Conservation (phyloP, 1,139 yeast genomes). For the Pneumocystis canis region DNA sequence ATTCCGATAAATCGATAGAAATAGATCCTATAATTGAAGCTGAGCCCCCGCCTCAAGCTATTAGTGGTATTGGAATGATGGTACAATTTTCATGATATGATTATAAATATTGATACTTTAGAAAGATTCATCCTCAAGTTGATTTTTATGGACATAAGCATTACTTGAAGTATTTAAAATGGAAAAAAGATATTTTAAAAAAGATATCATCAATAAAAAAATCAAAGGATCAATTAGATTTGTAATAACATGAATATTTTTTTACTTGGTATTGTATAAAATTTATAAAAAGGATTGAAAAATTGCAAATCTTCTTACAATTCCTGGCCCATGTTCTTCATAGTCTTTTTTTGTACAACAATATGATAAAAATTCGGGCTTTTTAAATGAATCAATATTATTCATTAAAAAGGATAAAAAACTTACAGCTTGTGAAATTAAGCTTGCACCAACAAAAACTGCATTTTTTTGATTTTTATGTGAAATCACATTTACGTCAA, state of each 20-base stretch:
- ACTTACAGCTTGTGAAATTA: constrained; percentile 72
- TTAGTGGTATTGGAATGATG: background rate
- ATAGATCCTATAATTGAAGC: background rate
- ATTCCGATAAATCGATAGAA: background rate
- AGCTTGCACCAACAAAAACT: constrained; percentile 98
- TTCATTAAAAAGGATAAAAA: background rate
- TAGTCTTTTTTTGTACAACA: constrained; percentile 95
- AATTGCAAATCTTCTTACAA: constrained; percentile 43
- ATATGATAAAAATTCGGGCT: constrained; percentile 77
- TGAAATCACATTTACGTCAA: constrained; percentile 89
- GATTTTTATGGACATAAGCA: background rate
- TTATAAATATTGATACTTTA: background rate
- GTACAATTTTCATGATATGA: background rate
- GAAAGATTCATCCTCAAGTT: background rate
- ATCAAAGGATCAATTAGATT: background rate
- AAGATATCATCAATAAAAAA: background rate
- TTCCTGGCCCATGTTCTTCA: constrained; percentile 94
- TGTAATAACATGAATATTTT: background rate
- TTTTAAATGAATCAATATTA: background rate
- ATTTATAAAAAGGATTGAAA: constrained; percentile 7
- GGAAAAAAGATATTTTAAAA: background rate
- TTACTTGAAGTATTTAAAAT: background rate
- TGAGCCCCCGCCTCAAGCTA: background rate
- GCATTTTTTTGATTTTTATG: constrained; percentile 97
- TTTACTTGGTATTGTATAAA: background rate